Evolutionary conservation across 139 green algal species (phyloP).

Genomic region (Diplosphaera chodatii): DNA sequence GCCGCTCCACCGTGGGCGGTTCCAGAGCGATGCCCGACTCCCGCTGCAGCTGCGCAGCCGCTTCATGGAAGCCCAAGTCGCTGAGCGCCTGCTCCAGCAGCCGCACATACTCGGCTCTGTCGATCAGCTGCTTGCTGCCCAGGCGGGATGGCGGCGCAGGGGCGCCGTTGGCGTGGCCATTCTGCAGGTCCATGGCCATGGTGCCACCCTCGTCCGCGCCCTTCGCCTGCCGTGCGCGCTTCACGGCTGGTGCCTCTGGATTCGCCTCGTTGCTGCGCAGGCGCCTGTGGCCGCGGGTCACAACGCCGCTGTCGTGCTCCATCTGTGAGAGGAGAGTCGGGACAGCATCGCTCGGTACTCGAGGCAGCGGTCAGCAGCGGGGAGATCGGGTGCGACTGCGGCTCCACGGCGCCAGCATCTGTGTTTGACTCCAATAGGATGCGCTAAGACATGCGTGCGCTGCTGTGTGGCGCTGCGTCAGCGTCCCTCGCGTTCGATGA

Average conservation of each 20-base stretch:
- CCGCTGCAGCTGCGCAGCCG: conserved; percentile 24
- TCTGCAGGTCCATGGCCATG: neutral
- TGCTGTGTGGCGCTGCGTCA: no score
- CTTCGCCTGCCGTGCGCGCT: neutral
- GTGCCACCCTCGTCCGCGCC: neutral
- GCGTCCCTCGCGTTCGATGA: no score
- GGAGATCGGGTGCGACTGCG: no score
- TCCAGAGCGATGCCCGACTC: conserved; percentile 53
- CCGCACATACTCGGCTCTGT: conserved; percentile 57
- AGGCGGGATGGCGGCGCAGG: neutral
- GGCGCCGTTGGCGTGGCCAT: neutral
- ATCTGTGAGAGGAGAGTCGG: no score
- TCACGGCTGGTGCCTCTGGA: neutral
- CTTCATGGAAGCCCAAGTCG: conserved; percentile 50
- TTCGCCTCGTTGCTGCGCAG: neutral
- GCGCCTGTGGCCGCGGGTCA: neutral
- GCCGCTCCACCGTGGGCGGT: conserved; percentile 37
- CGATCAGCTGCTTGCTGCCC: neutral
- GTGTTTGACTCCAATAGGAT: no score
- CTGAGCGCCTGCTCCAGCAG: conserved; percentile 68
- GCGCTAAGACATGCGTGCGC: no score
- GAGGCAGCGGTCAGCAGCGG: no score
- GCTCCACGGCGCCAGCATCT: no score
- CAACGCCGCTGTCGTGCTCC: neutral
- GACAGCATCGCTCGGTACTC: neutral